Evolutionary conservation across 257 asterid genomes (phyloP), one percentile per base, ranked within the genome.

Genomic region (Scutellaria baicalensis): DNA sequence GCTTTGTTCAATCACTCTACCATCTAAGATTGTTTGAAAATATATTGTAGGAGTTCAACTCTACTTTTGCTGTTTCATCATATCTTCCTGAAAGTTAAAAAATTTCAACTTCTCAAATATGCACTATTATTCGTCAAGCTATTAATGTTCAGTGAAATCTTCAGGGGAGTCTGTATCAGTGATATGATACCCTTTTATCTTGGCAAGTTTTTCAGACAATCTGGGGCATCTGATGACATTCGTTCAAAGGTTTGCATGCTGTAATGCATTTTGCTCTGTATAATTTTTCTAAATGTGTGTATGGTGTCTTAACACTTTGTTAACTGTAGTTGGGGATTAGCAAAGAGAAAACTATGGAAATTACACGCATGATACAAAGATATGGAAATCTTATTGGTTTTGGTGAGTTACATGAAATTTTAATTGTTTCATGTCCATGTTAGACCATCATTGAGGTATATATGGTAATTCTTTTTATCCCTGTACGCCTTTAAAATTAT

Each of bases 181-280:
- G 97, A 92, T 75, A 87, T 92, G 97, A 78, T 92, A 79, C 97
- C 97, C 64, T 89, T 92, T 83, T 89, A 89, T 78, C 66, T 92
- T 17, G 97, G 97, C 64, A 92, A 83, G 68, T 52, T 88, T 61
- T 86, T 92, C 81, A 82, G 84, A 70, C 76, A 78, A 69, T 86
- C 97, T 68, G 87, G 84, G 48, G 90, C 89, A 51, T 82, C 96
- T 38, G 78, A 78, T 64, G 92, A 92, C 78, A 72, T 92, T 71
- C 78, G 65, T 79, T 80, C 92, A 10, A 88, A 87, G 97, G 97
- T 92, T 66, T 82, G 89, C 64, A 71, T 21, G 23, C 51, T 57
- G 39, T 44, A 66, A 14, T 38, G 42, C 59, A 36, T 64, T 42
- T 80, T 47, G 35, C 50, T 59, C 48, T 45, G 66, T 56, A 66